Evolutionary conservation across 495 filamentous ascomycete genomes (phyloP), one percentile per base, ranked within the genome.

Genomic region (Tuber melanosporum): DNA sequence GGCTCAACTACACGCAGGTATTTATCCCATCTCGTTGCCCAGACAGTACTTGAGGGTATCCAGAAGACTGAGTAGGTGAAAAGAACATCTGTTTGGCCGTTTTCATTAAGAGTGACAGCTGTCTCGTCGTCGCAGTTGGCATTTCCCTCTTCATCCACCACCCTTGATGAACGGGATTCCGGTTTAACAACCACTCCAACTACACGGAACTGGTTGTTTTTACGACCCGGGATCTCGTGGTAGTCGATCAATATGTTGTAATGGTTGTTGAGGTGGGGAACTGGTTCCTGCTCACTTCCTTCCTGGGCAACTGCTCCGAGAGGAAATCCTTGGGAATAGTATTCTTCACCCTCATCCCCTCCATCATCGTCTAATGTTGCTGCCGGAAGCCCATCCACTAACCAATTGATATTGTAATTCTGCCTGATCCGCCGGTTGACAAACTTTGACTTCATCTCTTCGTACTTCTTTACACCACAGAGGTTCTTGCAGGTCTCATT

Each of bases 21-120:
- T 84, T 95, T 97, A 86, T 99, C 95, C 95, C 95, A 98, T 75
- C 95, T 88, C 26, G 96, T 98, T 45, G 95, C 95, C 92, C 96
- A 99, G 0, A 91, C 91, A 3, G 94, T 97, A 0, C 86, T 73
- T 3, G 93, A 96, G 66, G 88, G 87, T 43, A 86, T 86, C 95
- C 95, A 99, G 83, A 89, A 91, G 19, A 98, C 93, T 82, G 91
- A 92, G 84, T 99, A 99, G 1, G 94, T 97, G 87, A 92, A 99
- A 0, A 89, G 89, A 46, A 98, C 94, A 10, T 87, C 77, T 1
- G 92, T 95, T 14, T 91, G 88, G 0, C 82, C 86, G 70, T 91
- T 87, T 81, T 93, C 90, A n/a, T 85, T 86, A 20, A 99, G 87
- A 15, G 86, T 80, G 20, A 95, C 79, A 1, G 89, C 86, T 0